Percentiles rank a stretch among this genome's conserved stretches.
Evolutionary conservation across 805 yeast species (phyloP).

Genomic region (Metschnikowia anglica): DNA sequence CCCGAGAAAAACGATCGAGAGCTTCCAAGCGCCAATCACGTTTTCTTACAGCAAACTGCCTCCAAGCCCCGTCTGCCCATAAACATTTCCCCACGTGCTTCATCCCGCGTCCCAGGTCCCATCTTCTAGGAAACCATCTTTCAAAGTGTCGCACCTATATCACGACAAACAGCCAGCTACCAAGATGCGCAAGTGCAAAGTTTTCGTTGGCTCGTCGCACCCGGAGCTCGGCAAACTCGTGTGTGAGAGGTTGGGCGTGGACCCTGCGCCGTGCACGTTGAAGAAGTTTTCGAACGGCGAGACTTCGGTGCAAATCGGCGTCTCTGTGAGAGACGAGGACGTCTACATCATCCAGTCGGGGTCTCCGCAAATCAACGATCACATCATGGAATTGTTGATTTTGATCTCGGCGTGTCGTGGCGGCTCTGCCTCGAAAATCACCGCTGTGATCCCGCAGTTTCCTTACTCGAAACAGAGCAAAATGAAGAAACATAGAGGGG

Average conservation of each 20-base stretch:
- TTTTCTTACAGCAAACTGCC: too few species aligned
- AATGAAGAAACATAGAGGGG: constrained; percentile 99
- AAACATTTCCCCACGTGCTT: too few species aligned
- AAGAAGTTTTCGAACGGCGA: constrained; percentile 96
- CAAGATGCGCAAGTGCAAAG: constrained; percentile 91
- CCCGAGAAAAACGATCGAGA: too few species aligned
- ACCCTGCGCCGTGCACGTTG: constrained; percentile 89
- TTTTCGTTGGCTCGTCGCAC: constrained; percentile 95
- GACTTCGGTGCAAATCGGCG: constrained; percentile 93
- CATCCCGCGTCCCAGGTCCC: too few species aligned
- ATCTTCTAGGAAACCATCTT: too few species aligned
- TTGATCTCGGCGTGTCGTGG: constrained; percentile 94
- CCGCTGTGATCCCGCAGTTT: constrained; percentile 95
- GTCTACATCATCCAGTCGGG: constrained; percentile 87
- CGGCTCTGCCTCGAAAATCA: constrained; percentile 96
- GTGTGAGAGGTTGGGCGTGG: constrained; percentile 87
- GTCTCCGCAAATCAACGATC: constrained; percentile 84
- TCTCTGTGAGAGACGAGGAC: constrained; percentile 94
- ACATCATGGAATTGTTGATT: constrained; percentile 92
- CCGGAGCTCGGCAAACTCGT: constrained; percentile 90
- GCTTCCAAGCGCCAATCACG: too few species aligned
- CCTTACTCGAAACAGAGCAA: constrained; percentile 93
- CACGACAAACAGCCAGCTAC: neutral
- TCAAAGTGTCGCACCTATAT: neutral
- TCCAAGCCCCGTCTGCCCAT: too few species aligned